Evolutionary conservation across 306 rosid species (phyloP), one percentile per base, ranked within the genome.

Genomic region (Cicer arietinum): DNA sequence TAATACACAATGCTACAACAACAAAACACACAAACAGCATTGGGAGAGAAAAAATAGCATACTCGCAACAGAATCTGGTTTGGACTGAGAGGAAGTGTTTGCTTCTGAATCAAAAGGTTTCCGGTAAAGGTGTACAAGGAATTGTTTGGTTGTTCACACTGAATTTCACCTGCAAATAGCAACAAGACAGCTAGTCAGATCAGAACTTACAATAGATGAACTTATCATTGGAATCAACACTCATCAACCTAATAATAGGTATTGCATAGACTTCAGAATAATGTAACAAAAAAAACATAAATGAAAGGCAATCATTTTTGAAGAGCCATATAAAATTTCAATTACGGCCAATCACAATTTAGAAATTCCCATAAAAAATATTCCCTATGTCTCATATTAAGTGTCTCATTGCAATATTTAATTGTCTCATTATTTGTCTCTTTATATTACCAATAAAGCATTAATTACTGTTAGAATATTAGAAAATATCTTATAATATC

Each of bases 111-210:
- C 50, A 94, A 77, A 86, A 86, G 91, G 78, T 94, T 94, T 78
- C 97, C 96, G 2, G 97, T 90, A 83, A 91, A 94, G 82, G 97
- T 94, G 85, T 94, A 91, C 69, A 94, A 73, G 17, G 98, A 94
- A 88, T 91, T 94, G 87, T 94, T 94, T 54, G 98, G 97, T 61
- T 94, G 98, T 79, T 94, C 97, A 58, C 98, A 90, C 82, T 94
- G 91, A 86, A 91, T 74, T 91, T 94, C 98, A 71, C 98, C 98
- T 94, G 83, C 81, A 87, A 69, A 59, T 43, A 58, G 57, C 67
- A 48, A 57, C 30, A 81, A 66, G 48, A 76, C 41, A 18, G 17
- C 35, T 51, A 3, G 44, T 85, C 59, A 82, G 37, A 59, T 85
- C 59, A 82, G 37, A 59, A 48, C 25, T 67, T 56, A 14, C 13